Conservation (phyloP, 805 yeast species). For the Torulaspora maleeae region DNA sequence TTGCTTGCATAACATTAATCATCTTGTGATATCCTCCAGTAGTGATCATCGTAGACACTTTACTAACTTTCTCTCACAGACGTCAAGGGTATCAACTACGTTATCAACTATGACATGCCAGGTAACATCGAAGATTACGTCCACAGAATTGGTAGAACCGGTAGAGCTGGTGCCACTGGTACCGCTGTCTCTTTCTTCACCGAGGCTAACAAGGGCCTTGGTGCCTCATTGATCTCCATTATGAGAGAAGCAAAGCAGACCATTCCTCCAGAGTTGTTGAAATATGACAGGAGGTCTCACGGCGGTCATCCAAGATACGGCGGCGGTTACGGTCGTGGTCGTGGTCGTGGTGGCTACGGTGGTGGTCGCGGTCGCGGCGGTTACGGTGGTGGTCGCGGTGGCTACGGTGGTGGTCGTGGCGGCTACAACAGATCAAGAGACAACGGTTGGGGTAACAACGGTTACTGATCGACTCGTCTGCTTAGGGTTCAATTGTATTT, state of each 20-base stretch:
- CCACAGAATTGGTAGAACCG: constrained; percentile 98
- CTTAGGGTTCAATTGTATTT: not conserved
- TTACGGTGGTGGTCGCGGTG: constrained; percentile 42
- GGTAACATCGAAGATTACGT: constrained; percentile 97
- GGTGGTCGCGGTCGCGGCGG: constrained; percentile 35
- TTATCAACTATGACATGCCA: constrained; percentile 95
- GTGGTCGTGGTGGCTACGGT: constrained; percentile 47
- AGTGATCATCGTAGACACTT: constrained; percentile 4
- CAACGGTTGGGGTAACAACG: constrained; percentile 38
- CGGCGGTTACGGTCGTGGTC: constrained; percentile 49
- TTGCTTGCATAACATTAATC: constrained; percentile 6
- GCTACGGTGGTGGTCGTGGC: constrained; percentile 38
- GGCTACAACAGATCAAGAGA: constrained; percentile 34
- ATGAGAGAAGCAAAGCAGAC: constrained; percentile 93
- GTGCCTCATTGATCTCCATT: constrained; percentile 83
- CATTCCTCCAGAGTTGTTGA: constrained; percentile 73
- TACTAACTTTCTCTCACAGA: constrained; percentile 49
- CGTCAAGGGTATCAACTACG: constrained; percentile 94
- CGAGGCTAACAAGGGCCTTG: constrained; percentile 77
- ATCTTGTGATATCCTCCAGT: constrained; percentile 5
- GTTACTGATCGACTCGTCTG: constrained; percentile 3
- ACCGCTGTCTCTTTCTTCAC: constrained; percentile 95
- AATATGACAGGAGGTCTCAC: constrained; percentile 70
- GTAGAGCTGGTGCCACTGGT: constrained; percentile 97
- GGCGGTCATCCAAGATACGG: constrained; percentile 59